Evolutionary conservation across 805 yeast species (phyloP).

Genomic region (Schwanniomyces vanrijiae): DNA sequence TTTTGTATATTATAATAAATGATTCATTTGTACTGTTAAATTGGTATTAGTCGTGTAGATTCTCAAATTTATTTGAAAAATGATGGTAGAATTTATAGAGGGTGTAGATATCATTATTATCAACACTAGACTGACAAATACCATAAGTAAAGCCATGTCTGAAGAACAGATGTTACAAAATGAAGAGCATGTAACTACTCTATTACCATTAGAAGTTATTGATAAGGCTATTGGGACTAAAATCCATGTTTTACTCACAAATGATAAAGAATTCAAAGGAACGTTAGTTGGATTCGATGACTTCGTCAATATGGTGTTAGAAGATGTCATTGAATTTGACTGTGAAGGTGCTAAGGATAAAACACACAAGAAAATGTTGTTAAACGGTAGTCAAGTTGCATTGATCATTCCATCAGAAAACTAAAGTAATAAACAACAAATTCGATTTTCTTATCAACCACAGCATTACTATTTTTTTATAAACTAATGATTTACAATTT

Average conservation of each 20-base stretch:
- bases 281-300: constrained; percentile 91
- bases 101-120: neutral
- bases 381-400: constrained; percentile 71
- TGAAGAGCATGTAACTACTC: neutral
- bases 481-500: neutral
- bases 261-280: constrained; percentile 79
- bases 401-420: constrained; percentile 45
- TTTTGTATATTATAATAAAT: neutral
- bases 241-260: constrained; percentile 67
- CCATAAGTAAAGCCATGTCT: neutral
- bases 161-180: constrained; percentile 2
- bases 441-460: neutral
- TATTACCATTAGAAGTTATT: constrained; percentile 79
- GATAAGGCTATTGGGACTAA: constrained; percentile 83
- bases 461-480: too few relatives aligned
- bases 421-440: neutral
- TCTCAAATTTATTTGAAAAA: neutral
- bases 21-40: neutral
- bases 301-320: constrained; percentile 86
- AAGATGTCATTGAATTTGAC: constrained; percentile 68
- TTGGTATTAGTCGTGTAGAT: neutral
- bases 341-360: constrained; percentile 44
- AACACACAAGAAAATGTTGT: constrained; percentile 56
- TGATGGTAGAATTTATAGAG: neutral
- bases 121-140: neutral